Percentiles rank a stretch among this genome's conserved stretches.
Evolutionary conservation across 2,329 filamentous ascomycete species (phyloP).

Genomic region (Calonectria montana): DNA sequence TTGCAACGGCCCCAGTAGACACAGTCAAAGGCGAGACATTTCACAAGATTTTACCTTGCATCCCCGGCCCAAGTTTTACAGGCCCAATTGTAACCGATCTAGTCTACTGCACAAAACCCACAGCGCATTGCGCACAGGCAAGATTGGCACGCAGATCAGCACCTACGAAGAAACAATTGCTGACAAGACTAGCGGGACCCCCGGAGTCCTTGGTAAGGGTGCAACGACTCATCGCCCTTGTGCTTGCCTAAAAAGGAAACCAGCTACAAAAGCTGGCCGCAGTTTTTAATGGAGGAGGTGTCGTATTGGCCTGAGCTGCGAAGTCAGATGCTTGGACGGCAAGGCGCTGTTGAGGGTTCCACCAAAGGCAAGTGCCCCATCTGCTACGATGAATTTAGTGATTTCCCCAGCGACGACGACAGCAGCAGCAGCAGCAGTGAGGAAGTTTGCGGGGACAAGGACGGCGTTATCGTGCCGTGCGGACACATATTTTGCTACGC

Average conservation of each 20-base stretch:
- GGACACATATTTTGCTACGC: conserved; percentile 37
- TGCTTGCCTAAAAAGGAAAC: neutral
- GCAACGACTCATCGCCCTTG: neutral
- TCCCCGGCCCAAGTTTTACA: no score
- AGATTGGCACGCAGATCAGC: neutral
- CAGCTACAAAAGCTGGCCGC: no score
- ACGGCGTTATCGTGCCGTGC: conserved; percentile 29
- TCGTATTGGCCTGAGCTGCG: conserved; percentile 13
- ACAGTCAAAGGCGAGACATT: neutral
- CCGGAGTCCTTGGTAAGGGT: neutral
- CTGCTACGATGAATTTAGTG: conserved; percentile 26
- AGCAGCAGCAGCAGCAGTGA: neutral
- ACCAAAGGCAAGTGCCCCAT: conserved; percentile 28
- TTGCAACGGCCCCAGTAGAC: neutral
- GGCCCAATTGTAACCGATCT: no score
- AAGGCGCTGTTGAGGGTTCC: neutral
- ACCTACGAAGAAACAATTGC: neutral
- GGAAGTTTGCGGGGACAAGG: neutral
- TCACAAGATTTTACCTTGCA: no score
- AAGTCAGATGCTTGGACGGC: neutral
- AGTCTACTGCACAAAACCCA: no score
- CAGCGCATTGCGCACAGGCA: no score
- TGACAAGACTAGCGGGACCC: neutral
- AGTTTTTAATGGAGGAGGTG: neutral
- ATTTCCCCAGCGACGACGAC: neutral